Base-by-base conservation (phyloP, 176 grass and related monocot species). In the Tuctoria greenei region DNA sequence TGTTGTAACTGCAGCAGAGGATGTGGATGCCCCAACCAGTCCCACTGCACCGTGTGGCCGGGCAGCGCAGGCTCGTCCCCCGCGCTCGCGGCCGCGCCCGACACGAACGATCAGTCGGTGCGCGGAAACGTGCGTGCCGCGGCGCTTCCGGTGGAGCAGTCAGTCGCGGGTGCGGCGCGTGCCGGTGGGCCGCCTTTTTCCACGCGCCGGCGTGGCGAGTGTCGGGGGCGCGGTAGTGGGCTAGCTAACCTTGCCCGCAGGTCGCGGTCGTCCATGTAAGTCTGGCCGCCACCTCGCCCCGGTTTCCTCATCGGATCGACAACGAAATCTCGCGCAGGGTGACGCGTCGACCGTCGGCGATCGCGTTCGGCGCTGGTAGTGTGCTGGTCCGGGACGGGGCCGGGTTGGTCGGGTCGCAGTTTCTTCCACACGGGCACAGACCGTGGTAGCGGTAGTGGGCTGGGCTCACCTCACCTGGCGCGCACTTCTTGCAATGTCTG, bases 181-280 rank as follows among this genome's bases (percentile, higher is more conserved):
- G 7, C 12, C 11, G 4, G 26, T 12, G 57, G 59, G 16, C 25
- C 26, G 45, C 5, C 26, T 69, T 55, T 55, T 66, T 11, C 49
- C 68, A 59, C 83, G 28, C 83, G 60, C 49, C 67, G 47, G 67
- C 59, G 26, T 45, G 40, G 47, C 44, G 17, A 4, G 24, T 75
- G 74, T 78, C 74, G 82, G 82, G 82, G 45, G 12, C 45, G 45
- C 45, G 45, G 14, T 16, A 47, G 14, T 16, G 16, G 45, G 14
- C 45, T 16, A 14, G 12, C 31, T 15, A 35, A 18, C 10, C 69
- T 35, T 35, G 11, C 12, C 52, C 37, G 45, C 44, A 8, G 3
- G 45, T 35, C 45, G 55, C 55, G 38, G 37, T 58, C 52, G 47
- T 31, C 31, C 31, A 1, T 31, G 31, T 31, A 1, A 31, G 31